These are phyloP conservation scores for Pythium myriotylum DNA, from an alignment of 352 stramenopile species.

Conservation along the genomic window DNA sequence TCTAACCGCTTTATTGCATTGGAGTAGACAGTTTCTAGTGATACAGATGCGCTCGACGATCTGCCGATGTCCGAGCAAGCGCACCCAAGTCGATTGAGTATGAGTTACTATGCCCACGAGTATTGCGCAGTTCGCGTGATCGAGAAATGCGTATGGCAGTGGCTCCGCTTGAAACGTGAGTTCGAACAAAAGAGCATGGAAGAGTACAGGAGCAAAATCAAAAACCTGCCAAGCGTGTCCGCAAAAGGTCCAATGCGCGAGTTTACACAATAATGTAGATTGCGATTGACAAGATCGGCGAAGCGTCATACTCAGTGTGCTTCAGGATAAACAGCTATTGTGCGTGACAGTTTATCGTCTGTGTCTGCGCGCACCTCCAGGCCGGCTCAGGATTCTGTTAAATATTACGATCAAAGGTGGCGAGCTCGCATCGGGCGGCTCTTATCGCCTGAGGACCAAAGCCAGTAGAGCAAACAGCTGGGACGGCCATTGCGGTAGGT, in stretches of 20 bases:
- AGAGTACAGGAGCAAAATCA: slow-evolving; percentile 87
- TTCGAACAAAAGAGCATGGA: slow-evolving; percentile 75
- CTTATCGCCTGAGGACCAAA: too few species aligned
- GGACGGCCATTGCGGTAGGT: too few species aligned
- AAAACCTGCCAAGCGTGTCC: slow-evolving; percentile 71
- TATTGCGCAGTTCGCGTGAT: slow-evolving; percentile 68
- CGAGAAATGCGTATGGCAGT: slow-evolving; percentile 53
- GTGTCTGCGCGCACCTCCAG: too few species aligned
- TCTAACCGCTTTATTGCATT: too few species aligned
- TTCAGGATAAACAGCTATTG: too few species aligned
- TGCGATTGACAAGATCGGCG: too few species aligned
- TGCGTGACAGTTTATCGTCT: too few species aligned
- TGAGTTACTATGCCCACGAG: slow-evolving; percentile 69
- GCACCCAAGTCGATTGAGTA: slow-evolving; percentile 32
- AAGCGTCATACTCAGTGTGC: too few species aligned
- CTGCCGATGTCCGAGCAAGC: slow-evolving; percentile 40
- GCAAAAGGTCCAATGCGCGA: slow-evolving; percentile 72
- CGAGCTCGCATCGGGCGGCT: too few species aligned
- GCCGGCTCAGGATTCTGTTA: too few species aligned
- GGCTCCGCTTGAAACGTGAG: slow-evolving; percentile 67
- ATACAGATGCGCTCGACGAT: slow-evolving; percentile 46
- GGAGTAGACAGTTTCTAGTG: slow-evolving; percentile 20
- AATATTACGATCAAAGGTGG: too few species aligned
- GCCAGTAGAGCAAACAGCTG: too few species aligned
- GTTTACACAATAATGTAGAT: slow-evolving; percentile 69